Base-by-base conservation (phyloP, 1,284 basidiomycete genomes). In the Rhodotorula sp. region DNA sequence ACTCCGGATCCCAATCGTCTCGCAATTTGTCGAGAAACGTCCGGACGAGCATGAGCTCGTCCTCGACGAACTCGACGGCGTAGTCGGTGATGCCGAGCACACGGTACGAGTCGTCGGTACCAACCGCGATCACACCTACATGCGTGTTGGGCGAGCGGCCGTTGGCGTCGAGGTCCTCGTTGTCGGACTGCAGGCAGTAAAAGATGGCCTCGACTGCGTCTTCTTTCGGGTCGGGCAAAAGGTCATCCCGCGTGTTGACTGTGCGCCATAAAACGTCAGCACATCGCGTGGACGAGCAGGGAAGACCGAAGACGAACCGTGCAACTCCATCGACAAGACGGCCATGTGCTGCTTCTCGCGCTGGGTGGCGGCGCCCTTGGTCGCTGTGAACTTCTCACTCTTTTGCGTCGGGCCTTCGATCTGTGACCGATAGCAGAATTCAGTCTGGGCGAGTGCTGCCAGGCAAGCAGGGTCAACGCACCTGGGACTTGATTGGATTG, bases 1-100 rank as follows among this genome's bases (percentile, higher is more conserved):
- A 89, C 79, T 99, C 95, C 0, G 95, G 95, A 80, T 99, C 93
- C 77, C 91, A 83, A 0, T 88, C 85, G 32, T 87, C 80, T 19
- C 61, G 66, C 2, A 96, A 86, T 30, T 88, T 81, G 77, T 97
- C 92, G 39, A 92, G 83, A 13, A 94, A 78, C 56, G 82, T 82
- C 75, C 95, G 94, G 68, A 98, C 82, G 24, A 98, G 81, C n/a
- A 64, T 55, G 20, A 49, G 44, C 36, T 67, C 94, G 67, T 80
- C 85, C 0, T 86, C 81, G 22, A 91, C 88, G 17, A 84, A 78
- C 62, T 89, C 85, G 27, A 89, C 78, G 1, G 79, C 76, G 62
- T 85, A 80, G 55, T 82, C 82, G 4, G 84, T 83, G 24, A 86
- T 76, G 58, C 75, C 76, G 46, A 78, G 56, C 22, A 51, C 52